These are phyloP conservation scores for Penicillium arizonense DNA, from an alignment of 495 filamentous ascomycete species.

Conservation along the genomic window DNA sequence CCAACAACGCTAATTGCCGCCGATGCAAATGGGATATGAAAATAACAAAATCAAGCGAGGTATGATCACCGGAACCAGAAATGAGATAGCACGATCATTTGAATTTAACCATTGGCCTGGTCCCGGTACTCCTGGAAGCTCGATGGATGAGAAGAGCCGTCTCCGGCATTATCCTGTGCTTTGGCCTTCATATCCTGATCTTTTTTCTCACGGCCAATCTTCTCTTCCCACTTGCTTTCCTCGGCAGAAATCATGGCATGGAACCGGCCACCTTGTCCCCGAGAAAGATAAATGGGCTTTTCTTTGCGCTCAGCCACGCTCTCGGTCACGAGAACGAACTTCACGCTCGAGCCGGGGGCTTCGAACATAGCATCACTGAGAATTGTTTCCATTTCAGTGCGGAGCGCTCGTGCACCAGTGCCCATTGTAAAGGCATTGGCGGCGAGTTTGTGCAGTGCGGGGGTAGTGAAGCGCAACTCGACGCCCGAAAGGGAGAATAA, in stretches of 20 bases:
- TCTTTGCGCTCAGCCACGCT: constrained; percentile 64
- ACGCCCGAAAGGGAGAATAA: constrained; percentile 82
- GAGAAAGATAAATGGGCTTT: constrained; percentile 58
- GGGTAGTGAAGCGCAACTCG: constrained; percentile 78
- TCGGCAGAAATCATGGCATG: constrained; percentile 58
- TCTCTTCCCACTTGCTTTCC: constrained; percentile 62
- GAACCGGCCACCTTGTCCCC: constrained; percentile 60
- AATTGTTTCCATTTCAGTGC: constrained; percentile 86
- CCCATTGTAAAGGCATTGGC: constrained; percentile 69
- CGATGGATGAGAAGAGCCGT: constrained; percentile 23
- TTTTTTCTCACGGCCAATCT: constrained; percentile 30
- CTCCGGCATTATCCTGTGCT: constrained; percentile 18
- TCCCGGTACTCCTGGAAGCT: constrained; percentile 59
- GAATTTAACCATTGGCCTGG: constrained; percentile 25
- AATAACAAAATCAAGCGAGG: background rate
- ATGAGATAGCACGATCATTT: background rate
- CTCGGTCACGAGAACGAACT: constrained; percentile 75
- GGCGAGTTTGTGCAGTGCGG: constrained; percentile 76
- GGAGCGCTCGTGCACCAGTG: constrained; percentile 82
- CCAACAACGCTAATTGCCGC: background rate
- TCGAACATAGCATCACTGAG: constrained; percentile 91
- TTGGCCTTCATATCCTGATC: constrained; percentile 28
- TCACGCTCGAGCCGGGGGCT: constrained; percentile 68
- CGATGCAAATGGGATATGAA: background rate
- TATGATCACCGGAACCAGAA: background rate